Evolutionary conservation across 495 filamentous ascomycete genomes (phyloP), one percentile per base, ranked within the genome.

Genomic region (Friedmanniomyces simplex): DNA sequence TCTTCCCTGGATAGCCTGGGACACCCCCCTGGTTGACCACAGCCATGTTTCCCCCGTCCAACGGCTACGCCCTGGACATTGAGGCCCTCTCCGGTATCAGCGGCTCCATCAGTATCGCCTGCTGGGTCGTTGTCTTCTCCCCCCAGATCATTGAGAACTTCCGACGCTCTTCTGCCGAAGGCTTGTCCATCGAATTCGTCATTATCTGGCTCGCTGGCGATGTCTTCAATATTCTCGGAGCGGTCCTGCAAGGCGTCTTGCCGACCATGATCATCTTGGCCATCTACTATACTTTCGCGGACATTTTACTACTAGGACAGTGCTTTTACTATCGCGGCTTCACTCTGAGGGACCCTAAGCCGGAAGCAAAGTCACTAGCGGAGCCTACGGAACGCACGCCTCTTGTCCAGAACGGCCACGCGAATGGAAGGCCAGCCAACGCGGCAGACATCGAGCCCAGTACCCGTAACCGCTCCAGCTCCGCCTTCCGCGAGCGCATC

Each of bases 131-230:
- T 26, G 93, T 98, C 37, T 98, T 95, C 75, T 90, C 91, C 0
- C 93, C 93, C 10, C 93, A 98, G 59, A 98, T 98, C 62, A 79
- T 96, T 63, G 89, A 95, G 67, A 96, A 96, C 66, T 96, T 96
- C 72, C 83, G 82, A 52, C 83, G 93, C 36, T 73, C 80, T 60
- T 93, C 87, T 32, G 89, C 91, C 45, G 87, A 96, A 67, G 93
- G 89, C 5, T 79, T 98, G 0, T 95, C 89, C 0, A 79, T 97
- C 50, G 79, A 86, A 26, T 98, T 98, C 71, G 79, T 98, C 62
- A 77, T 90, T 47, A 79, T 94, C 57, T 98, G 93, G 93, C 76
- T 95, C 4, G 76, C 83, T 5, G 93, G 93, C 20, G 93, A 98
- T 83, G 81, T 97, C 42, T 98, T 96, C 76, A 98, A 98, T 66